Evolutionary conservation across 2,329 filamentous ascomycete genomes (phyloP), one percentile per base, ranked within the genome.

Genomic region (Exserohilum turcica): DNA sequence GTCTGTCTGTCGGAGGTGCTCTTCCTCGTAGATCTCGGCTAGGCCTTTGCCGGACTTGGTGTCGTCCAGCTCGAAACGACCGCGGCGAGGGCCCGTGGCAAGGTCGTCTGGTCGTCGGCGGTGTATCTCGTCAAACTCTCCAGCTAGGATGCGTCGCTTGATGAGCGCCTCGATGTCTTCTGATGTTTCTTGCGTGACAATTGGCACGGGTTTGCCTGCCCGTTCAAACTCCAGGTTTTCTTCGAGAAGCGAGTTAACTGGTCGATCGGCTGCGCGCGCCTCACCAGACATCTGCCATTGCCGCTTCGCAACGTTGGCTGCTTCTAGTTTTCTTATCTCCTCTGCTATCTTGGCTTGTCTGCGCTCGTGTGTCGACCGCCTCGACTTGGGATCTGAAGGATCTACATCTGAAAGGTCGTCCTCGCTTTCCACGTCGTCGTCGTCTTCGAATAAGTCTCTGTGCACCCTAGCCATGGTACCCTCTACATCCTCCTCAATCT

Each of bases 171-270:
- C 94, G 52, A 99, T 95, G 65, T 87, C 87, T 74, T 97, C 92
- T 48, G 87, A 95, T 35, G 95, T 82, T 74, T 97, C 92, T 36
- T 90, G 88, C 0, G 94, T 97, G 72, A 97, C 92, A 56, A 97
- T 90, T 1, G 93, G 91, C 0, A 97, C 89, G 0, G 94, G 93
- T 74, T 97, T 99, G 68, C 94, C 94, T 18, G 91, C 86, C 66
- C 95, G 87, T 77, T 99, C 94, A 70, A 97, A 99, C 61, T 97
- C 93, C 21, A 99, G 83, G 66, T 97, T 92, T 77, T 97, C 86
- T 71, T 97, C 92, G 1, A 99, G 84, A 2, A 99, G 83, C 0
- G 93, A 97, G 78, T 99, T 97, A 48, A 91, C 73, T 0, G 94
- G 94, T 31, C 94, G 85, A 63, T 94, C 91, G 0, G 82, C 81